Base-by-base conservation (phyloP, 441 rosid species). In the Erodium moschatum region DNA sequence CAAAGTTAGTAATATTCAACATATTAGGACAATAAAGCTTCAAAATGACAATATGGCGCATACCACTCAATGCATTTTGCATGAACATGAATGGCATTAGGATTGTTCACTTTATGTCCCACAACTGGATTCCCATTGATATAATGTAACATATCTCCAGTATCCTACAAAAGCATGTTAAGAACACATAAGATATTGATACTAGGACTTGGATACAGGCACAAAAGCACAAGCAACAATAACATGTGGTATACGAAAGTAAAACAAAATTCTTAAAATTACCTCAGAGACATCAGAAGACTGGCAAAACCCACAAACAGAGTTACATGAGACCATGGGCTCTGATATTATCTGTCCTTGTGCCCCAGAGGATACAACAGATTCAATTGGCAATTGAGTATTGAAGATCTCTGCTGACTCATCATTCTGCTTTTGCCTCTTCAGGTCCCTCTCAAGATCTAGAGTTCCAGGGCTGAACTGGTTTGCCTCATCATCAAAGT, bases 131-230 rank as follows among this genome's bases (percentile, higher is more conserved):
- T 80, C 54, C 90, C 92, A 38, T 75, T 74, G 16, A 66, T 62
- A 75, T 74, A 89, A 78, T 89, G 97, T 77, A 86, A 67, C 95
- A 93, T 87, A 61, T 83, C 79, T 42, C 96, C 98, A 69, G 86
- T 82, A 62, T 71, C 83, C 98, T 92, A 72, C 12, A 65, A 75
- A 58, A 67, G 9, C 24, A 65, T 29, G 42, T 62, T 35, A 38
- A 56, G 38, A 54, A 15, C n/a, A 19, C 16, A 64, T 27, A 24
- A 15, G 35, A 35, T 56, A 8, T 60, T 10, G 65, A 46, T 20
- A 31, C 16, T 31, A 29, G 33, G 42, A 21, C 8, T 63, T 24
- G 9, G 52, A 46, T 46, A 46, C 15, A 46, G 3, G 16, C 19
- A 61, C 8, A 0, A 52, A 20, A 48, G 40, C 31, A 29, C 31